A percentile compares a stretch with the other conserved stretches of the same genome.
These are phyloP conservation scores for Leccinum solheimii DNA, from an alignment of 1,284 basidiomycete species.

Conservation along the genomic window DNA sequence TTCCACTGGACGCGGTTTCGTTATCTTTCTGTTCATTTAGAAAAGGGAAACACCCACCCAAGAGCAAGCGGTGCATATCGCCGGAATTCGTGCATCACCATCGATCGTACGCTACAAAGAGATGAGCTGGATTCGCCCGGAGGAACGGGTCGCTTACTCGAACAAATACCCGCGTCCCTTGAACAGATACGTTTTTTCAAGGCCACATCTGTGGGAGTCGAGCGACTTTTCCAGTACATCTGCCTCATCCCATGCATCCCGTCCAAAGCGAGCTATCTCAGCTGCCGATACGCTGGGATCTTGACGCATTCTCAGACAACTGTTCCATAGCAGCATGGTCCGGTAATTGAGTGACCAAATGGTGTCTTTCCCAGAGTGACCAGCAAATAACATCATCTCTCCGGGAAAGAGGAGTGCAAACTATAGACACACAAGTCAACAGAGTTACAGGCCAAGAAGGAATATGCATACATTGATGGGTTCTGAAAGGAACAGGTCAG, in stretches of 20 bases:
- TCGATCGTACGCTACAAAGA: constrained; percentile 59
- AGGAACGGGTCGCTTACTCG: constrained; percentile 54
- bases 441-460: constrained; percentile 2
- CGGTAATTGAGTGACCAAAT: constrained; percentile 73
- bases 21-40: background rate
- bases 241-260: constrained; percentile 70
- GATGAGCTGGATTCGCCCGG: background rate
- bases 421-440: constrained; percentile 37
- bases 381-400: constrained; percentile 46
- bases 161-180: constrained; percentile 73
- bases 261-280: constrained; percentile 61
- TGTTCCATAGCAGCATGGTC: constrained; percentile 69
- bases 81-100: constrained; percentile 67
- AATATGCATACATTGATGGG: constrained; percentile 59
- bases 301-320: constrained; percentile 60
- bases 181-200: constrained; percentile 66
- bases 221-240: constrained; percentile 63
- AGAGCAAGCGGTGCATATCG: constrained; percentile 61
- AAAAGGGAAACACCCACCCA: constrained; percentile 44
- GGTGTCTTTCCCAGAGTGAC: constrained; percentile 55
- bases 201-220: constrained; percentile 61
- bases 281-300: constrained; percentile 42
- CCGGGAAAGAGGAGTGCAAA: constrained; percentile 70
- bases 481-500: constrained; percentile 61
- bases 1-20: constrained; percentile 40